Evolutionary conservation across 2,329 filamentous ascomycete genomes (phyloP), one percentile per base, ranked within the genome.

Genomic region (Lasiodiplodia hormozganensis): DNA sequence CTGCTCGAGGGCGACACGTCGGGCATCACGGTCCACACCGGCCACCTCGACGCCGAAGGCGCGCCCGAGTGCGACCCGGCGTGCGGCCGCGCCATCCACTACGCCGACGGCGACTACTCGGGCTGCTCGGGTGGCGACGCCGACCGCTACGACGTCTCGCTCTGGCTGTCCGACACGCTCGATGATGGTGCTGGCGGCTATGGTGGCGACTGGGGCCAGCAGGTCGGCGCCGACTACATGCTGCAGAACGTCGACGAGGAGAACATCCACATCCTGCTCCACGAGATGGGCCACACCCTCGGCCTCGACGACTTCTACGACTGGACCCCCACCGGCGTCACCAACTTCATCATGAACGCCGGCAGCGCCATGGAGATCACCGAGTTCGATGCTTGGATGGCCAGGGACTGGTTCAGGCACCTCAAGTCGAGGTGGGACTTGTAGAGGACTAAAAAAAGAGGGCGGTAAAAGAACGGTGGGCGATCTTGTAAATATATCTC

Each of bases 381-480:
- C 2, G 82, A 85, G 52, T 85, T 85, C 60, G 83, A 85, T 65
- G 81, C 80, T 23, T 85, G 83, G 83, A 85, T 85, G 82, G 72
- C 81, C 57, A 73, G 82, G 1, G 82, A 85, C 72, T 85, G 82
- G 82, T 85, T 82, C 82, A 77, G 76, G 70, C 75, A 80, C 67
- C 65, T 79, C 49, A 76, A 76, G 71, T 69, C 64, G 10, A 67
- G 71, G 49, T 73, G 72, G 64, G 67, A 69, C 62, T 14, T 57
- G 31, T 57, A 38, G 23, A 57, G 38, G 34, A 1, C 8, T 18
- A 14, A 28, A 14, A 28, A 14, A 28, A 53, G 23, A 0, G 38
- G 38, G 25, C 16, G 40, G 40, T 43, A n/a, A 7, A 52, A 2
- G 43, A 25, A 52, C 4, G 12, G 49, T n/a, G 49, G 51, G 51